Base-by-base conservation (phyloP, 768 basidiomycete species). In the Pleurotus eryngii region DNA sequence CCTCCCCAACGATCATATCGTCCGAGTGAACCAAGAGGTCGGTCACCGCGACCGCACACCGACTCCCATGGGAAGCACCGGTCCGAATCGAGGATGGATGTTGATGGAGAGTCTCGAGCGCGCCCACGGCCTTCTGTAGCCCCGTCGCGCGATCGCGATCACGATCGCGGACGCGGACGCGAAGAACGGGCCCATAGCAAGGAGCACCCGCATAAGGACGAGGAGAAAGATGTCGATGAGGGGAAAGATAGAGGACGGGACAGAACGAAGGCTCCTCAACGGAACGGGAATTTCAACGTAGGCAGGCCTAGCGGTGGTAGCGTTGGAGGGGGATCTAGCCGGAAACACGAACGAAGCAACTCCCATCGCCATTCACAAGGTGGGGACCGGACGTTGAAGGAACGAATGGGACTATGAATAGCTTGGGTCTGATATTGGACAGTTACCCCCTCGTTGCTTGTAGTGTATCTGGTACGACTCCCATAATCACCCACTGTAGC, bases 301-400 rank as follows among this genome's bases (percentile, higher is more conserved):
- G 70, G 75, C 4, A 65, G 74, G 11, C 63, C 71, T 42, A 30
- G 46, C 67, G 74, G 15, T 63, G 70, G 22, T 68, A 70, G 22
- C 71, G 30, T 35, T 9, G 74, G 12, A 68, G 74, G 39, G 70
- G 70, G 49, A 55, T 69, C 67, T 20, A 69, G 62, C 60, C 57
- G 72, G 54, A 68, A 66, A 63, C 48, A 49, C 56, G 57, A 58
- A 30, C 50, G 57, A 42, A 35, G 30, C 30, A 53, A n/a, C 27
- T 43, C 57, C 22, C 43, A 46, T 26, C 43, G 45, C 24, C 24
- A 48, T 26, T 45, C 46, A 15, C 58, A 51, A 24, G 47, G 75
- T 60, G 76, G 75, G 46, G 86, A 89, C 77, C 89, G 90, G 82
- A 89, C 90, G 77, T 84, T 92, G 77, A 87, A 86, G 70, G 89